Percentiles rank a stretch among this genome's conserved stretches.
Conservation (phyloP, 2,329 filamentous ascomycete genomes). For the Colletotrichum sp. region DNA sequence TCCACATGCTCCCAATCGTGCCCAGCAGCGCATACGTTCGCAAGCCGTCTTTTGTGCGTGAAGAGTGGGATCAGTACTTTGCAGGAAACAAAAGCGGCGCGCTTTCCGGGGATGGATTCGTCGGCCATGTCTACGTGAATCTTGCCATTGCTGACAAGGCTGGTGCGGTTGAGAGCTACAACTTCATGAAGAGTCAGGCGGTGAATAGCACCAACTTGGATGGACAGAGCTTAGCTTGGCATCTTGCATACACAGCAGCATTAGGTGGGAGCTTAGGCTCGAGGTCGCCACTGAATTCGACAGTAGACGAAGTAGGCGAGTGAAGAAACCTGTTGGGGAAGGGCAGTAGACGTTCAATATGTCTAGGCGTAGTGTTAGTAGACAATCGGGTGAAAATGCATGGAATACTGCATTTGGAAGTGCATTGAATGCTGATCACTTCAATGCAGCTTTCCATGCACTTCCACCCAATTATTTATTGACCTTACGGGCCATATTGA, state of each 20-base stretch:
- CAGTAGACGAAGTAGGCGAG: background rate
- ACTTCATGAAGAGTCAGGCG: slow-evolving; percentile 4
- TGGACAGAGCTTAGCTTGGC: background rate
- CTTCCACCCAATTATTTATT: too few relatives aligned
- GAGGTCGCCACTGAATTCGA: background rate
- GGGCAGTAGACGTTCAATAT: too few relatives aligned
- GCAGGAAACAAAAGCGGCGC: slow-evolving; percentile 37
- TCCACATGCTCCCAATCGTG: slow-evolving; percentile 75
- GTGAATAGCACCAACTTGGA: background rate
- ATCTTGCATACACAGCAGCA: slow-evolving; percentile 8
- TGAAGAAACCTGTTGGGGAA: too few relatives aligned
- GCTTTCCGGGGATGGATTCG: slow-evolving; percentile 79
- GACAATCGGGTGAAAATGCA: too few relatives aligned
- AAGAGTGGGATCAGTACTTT: slow-evolving; percentile 68
- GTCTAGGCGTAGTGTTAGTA: too few relatives aligned
- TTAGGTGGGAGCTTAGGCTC: background rate
- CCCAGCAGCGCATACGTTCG: slow-evolving; percentile 68
- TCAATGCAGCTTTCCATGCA: too few relatives aligned
- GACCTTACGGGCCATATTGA: too few relatives aligned
- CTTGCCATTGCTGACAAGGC: slow-evolving; percentile 66
- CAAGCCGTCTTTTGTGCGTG: slow-evolving; percentile 64
- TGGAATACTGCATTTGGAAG: too few relatives aligned
- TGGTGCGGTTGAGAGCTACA: slow-evolving; percentile 4
- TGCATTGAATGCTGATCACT: too few relatives aligned
- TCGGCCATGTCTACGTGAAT: slow-evolving; percentile 77